Conservation (phyloP, 2,329 filamentous ascomycete species). For the Metarhizium robertsii region DNA sequence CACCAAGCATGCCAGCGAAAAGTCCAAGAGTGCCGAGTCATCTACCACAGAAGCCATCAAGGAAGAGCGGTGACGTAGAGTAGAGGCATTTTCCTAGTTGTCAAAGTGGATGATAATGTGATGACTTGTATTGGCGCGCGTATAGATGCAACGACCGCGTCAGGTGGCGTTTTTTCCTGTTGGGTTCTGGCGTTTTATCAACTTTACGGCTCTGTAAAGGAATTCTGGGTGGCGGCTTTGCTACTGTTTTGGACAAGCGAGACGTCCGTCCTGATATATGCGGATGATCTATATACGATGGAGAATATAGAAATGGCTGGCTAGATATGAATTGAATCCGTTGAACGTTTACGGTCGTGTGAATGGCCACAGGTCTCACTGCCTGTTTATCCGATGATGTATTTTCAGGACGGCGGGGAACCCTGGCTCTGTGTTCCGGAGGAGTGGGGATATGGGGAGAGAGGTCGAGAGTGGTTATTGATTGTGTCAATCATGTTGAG, state of each 20-base stretch:
- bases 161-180: not conserved
- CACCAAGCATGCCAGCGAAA: conserved; percentile 26
- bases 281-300: not conserved
- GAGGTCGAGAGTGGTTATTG: too few species aligned
- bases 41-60: conserved; percentile 9
- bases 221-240: not conserved
- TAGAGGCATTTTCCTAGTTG: not conserved
- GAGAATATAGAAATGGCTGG: not conserved
- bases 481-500: too few species aligned
- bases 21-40: conserved; percentile 20
- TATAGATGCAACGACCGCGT: not conserved
- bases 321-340: not conserved
- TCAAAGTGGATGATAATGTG: not conserved
- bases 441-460: too few species aligned
- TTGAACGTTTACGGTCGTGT: not conserved
- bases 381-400: not conserved
- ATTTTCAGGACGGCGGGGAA: too few species aligned
- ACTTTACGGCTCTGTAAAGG: not conserved
- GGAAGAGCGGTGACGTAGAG: conserved; percentile 12
- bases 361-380: not conserved
- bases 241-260: not conserved
- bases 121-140: not conserved
- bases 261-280: not conserved
- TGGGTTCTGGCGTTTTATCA: not conserved
- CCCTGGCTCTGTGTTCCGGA: too few species aligned